Percentiles rank a stretch among this genome's conserved stretches.
Evolutionary conservation across 768 basidiomycete species (phyloP).

Genomic region (Cystoderma amianthinum): DNA sequence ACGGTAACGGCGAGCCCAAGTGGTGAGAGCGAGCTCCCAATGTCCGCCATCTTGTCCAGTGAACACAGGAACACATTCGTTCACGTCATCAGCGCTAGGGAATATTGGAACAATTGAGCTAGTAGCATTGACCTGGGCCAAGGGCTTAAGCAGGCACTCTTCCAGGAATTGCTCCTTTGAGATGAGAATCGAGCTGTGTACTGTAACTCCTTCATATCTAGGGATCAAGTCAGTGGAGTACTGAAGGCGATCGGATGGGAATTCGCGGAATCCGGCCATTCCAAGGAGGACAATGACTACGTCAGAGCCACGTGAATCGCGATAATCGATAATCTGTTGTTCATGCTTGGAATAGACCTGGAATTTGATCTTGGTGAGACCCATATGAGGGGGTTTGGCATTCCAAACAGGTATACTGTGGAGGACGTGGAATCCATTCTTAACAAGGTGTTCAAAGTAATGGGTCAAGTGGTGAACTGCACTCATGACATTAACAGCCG

Average conservation of each 20-base stretch:
- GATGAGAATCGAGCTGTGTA: not conserved
- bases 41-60: not conserved
- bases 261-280: constrained; percentile 1
- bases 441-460: not conserved
- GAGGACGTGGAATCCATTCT: not conserved
- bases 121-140: not conserved
- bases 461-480: not conserved
- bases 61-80: not conserved
- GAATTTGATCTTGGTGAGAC: not conserved
- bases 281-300: not conserved
- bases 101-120: not conserved
- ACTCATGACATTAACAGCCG: not conserved
- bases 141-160: not conserved
- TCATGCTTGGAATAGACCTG: not conserved
- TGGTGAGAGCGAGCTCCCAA: not conserved
- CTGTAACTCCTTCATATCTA: not conserved
- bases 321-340: not conserved
- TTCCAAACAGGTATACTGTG: not conserved
- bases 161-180: constrained; percentile 1
- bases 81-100: not conserved
- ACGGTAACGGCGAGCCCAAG: not conserved
- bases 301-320: not conserved
- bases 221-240: not conserved
- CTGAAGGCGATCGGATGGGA: not conserved
- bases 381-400: not conserved